Base-by-base conservation (phyloP, 1,284 basidiomycete genomes). In the Marasmius tenuissimus region DNA sequence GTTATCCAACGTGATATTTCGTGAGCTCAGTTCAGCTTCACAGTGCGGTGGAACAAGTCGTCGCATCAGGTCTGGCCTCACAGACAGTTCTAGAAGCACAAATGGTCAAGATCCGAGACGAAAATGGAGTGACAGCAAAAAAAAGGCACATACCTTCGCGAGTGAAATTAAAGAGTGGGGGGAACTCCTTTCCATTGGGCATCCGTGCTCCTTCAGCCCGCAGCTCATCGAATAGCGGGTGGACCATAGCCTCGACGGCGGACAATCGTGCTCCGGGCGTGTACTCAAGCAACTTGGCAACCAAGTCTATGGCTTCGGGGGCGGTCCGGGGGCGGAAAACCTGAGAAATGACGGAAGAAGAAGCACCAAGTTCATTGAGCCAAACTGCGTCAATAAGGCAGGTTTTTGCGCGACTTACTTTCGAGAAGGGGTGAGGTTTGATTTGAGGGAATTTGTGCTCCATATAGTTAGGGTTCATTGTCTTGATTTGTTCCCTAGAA, bases 401-500 rank as follows among this genome's bases (percentile, higher is more conserved):
- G 27, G 27, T 16, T 64, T 59, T 50, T 20, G 33, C 27, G 14
- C 27, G 42, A 72, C 77, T 40, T 66, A 91, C 92, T 86, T 96
- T 96, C 72, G 89, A 91, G 83, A 96, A 96, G 0, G 94, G 94
- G 74, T 97, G 94, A 42, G 96, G 95, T 76, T 97, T 97, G 83
- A 99, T 99, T 79, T 99, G 97, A 8, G 97, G 97, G 85, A 99
- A 99, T 78, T 98, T 98, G 88, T 99, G 97, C 77, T 99, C 97
- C 97, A 99, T 99, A 81, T 99, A 99, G 81, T 97, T 97, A 57
- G 97, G 97, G 79, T 99, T 99, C 97, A 99, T 99, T 69, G 97
- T 98, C 90, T 98, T 98, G 87, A 99, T 99, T 79, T 99, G 97
- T 75, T 99, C 97, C 69, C 97, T 85, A 62, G 97, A 97, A 0